These are phyloP conservation scores for Mortierella sp. DNA, from an alignment of 371 early-diverging fungal genomes.

Conservation along the genomic window DNA sequence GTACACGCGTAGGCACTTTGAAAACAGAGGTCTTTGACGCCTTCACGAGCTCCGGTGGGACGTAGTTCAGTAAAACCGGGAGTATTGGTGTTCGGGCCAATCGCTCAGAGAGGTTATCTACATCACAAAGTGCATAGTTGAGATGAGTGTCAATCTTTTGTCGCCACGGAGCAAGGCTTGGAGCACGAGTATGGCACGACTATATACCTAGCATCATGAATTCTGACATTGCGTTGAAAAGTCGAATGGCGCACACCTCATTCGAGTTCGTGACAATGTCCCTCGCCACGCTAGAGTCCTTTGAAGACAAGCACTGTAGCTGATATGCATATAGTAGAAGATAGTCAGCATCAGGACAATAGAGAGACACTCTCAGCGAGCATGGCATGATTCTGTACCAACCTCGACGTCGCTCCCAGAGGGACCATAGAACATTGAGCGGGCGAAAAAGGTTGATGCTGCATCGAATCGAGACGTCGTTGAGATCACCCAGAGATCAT, in stretches of 20 bases:
- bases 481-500: constrained; percentile 79
- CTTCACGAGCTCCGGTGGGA: constrained; percentile 28
- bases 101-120: constrained; percentile 61
- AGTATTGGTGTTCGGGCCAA: constrained; percentile 61
- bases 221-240: constrained; percentile 74
- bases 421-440: constrained; percentile 70
- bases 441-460: constrained; percentile 61
- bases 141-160: too few relatives aligned
- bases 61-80: constrained; percentile 58
- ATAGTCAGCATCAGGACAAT: too few relatives aligned
- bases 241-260: constrained; percentile 69
- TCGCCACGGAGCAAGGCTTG: background rate
- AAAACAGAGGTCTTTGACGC: constrained; percentile 22
- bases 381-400: background rate
- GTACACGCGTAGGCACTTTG: constrained; percentile 26
- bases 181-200: too few relatives aligned
- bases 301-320: constrained; percentile 60
- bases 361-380: too few relatives aligned
- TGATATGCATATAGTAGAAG: background rate
- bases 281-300: constrained; percentile 56
- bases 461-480: constrained; percentile 58
- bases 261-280: constrained; percentile 25
- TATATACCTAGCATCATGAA: constrained; percentile 75
- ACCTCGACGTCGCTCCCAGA: constrained; percentile 65
- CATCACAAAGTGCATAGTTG: too few relatives aligned